Percentiles rank a stretch among this genome's conserved stretches.
Conservation (phyloP, 2,329 filamentous ascomycete species). For the Botrytis tulipae region DNA sequence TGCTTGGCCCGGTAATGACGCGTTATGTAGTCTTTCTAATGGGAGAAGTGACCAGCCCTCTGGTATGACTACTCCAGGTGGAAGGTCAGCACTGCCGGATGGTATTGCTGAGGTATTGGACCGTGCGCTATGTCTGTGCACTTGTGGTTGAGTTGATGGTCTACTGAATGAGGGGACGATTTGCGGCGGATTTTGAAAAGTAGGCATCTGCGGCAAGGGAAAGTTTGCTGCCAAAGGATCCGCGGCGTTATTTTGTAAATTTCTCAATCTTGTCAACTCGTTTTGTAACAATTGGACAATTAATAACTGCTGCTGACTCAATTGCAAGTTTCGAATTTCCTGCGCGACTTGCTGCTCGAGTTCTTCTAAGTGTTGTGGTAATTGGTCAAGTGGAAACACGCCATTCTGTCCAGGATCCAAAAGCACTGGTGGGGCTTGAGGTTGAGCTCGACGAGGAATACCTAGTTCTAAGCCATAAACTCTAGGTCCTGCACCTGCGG, state of each 20-base stretch:
- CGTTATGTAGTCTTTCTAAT: constrained; percentile 48
- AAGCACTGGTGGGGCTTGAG: constrained; percentile 24
- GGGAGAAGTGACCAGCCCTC: constrained; percentile 64
- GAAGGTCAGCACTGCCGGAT: constrained; percentile 59
- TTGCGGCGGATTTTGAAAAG: background rate
- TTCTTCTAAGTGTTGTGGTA: constrained; percentile 60
- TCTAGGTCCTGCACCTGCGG: constrained; percentile 30
- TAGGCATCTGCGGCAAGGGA: constrained; percentile 32
- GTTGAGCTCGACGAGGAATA: constrained; percentile 34
- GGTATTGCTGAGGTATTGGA: constrained; percentile 52
- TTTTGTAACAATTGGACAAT: constrained; percentile 64
- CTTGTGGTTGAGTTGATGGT: constrained; percentile 21
- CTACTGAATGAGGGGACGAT: constrained; percentile 15
- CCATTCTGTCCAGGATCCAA: background rate
- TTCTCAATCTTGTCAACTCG: constrained; percentile 65
- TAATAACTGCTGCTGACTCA: constrained; percentile 65
- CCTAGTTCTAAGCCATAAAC: constrained; percentile 40
- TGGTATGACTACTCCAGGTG: constrained; percentile 62
- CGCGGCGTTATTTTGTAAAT: constrained; percentile 31
- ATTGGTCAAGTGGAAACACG: constrained; percentile 37
- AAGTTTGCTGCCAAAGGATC: constrained; percentile 31
- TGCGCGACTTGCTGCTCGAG: constrained; percentile 68
- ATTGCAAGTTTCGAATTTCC: constrained; percentile 61
- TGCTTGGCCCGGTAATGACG: constrained; percentile 11
- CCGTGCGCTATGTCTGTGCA: constrained; percentile 48